Base-by-base conservation (phyloP, 345 rosid genomes). In the Rhodomyrtus tomentosa region DNA sequence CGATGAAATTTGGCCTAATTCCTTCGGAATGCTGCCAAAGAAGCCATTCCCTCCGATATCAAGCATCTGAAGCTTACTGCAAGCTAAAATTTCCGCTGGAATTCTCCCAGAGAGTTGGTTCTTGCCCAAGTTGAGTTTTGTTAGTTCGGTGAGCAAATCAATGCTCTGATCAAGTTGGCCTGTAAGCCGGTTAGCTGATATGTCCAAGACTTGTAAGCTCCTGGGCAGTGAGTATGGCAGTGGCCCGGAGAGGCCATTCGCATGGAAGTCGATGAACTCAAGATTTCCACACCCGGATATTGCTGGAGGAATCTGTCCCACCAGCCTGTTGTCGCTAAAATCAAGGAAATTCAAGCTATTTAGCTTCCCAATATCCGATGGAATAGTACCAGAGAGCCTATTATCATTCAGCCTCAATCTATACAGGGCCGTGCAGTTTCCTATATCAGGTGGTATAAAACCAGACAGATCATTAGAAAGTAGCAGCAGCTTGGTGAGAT, bases 391-490 rank as follows among this genome's bases (percentile, higher is more conserved):
- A 0, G 91, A 88, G 32, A 96, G 91, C 89, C 92, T 90, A 84
- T 96, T 96, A n/a, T 90, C 89, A 85, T 90, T 93, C 85, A 95
- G 84, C 50, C 98, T 85, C 54, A 94, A 55, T 89, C 99, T 88
- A 80, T 92, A 92, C 52, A 96, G 89, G 83, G 86, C 90, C 59
- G 94, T 90, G 85, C 98, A 94, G 90, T 94, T 94, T 2, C 98
- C 99, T 86, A 96, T 91, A 86, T 94, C 98, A 2, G 95, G 93
- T 0, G 98, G 96, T 84, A 95, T 88, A 45, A 89, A 92, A 38
- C 98, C 98, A 0, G 99, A 94, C 38, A 96, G 90, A 83, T 90
- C 91, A 76, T 96, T 95, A 62, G 95, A 92, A 76, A 96, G 93
- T 40, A 96, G 89, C 80, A 96, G 92, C 84, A 96, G 85, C 92